phyloP scores from a whole-genome alignment of 768 basidiomycete genomes.

The Tulasnella sp. region DNA sequence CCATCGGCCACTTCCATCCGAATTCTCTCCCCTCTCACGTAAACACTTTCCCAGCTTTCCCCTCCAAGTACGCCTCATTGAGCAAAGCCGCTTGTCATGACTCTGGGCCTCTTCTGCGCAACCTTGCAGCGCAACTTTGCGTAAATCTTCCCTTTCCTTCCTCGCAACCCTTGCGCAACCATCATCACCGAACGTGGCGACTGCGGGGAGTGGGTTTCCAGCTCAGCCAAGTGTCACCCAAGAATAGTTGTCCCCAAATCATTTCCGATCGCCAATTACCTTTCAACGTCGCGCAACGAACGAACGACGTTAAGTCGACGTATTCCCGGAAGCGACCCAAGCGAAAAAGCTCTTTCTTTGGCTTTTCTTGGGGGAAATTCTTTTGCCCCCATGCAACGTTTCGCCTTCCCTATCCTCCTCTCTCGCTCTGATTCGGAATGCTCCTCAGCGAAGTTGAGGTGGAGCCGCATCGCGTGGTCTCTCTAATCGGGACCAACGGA shows the following conservation, averaged over 20 bases:
- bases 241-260: background rate
- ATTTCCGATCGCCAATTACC: too few relatives aligned
- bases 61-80: background rate
- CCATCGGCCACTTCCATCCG: conserved; percentile 10
- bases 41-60: background rate
- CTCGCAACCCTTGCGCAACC: background rate
- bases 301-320: background rate
- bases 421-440: background rate
- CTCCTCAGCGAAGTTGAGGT: conserved; percentile 15
- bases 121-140: background rate
- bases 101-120: background rate
- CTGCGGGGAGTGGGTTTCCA: background rate
- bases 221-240: background rate
- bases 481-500: conserved; percentile 10
- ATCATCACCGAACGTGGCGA: background rate
- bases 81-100: background rate
- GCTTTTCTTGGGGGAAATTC: background rate
- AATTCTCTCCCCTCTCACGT: background rate
- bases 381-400: background rate
- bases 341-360: background rate
- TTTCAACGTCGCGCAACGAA: too few relatives aligned
- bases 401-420: background rate
- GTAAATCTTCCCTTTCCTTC: background rate
- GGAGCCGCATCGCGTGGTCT: conserved; percentile 4
- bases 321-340: background rate